phyloP scores from a whole-genome alignment of 306 rosid genomes.

The Trifolium pratense region DNA sequence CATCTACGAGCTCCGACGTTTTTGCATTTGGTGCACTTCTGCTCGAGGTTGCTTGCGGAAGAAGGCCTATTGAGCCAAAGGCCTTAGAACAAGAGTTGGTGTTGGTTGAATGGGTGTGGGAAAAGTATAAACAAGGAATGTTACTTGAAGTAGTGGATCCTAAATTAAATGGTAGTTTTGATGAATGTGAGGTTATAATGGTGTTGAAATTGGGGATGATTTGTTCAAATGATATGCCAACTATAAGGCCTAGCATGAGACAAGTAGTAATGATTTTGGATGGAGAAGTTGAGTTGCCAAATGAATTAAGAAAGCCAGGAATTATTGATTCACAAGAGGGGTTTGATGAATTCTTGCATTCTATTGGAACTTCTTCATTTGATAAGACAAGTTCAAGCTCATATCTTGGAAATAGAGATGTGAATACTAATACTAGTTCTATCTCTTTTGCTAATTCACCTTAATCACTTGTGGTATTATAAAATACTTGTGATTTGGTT shows the following conservation, averaged over 20 bases:
- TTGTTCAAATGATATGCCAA: slow-evolving; percentile 59
- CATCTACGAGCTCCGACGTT: slow-evolving; percentile 71
- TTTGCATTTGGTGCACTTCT: slow-evolving; percentile 65
- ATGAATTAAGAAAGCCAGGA: slow-evolving; percentile 48
- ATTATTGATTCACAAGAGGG: slow-evolving; percentile 24
- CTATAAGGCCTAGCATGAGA: slow-evolving; percentile 52
- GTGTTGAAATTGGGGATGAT: slow-evolving; percentile 71
- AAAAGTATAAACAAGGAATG: not conserved
- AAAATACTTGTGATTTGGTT: not conserved
- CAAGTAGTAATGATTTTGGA: slow-evolving; percentile 53
- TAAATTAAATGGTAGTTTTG: slow-evolving; percentile 50
- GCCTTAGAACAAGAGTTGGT: not conserved
- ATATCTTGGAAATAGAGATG: slow-evolving; percentile 41
- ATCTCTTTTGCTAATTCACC: slow-evolving; percentile 50
- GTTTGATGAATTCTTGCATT: slow-evolving; percentile 49
- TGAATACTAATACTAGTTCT: slow-evolving; percentile 41
- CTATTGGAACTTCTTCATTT: slow-evolving; percentile 63
- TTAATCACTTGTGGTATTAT: slow-evolving; percentile 34
- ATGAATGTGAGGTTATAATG: slow-evolving; percentile 50
- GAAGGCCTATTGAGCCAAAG: slow-evolving; percentile 67
- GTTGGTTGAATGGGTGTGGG: slow-evolving; percentile 1
- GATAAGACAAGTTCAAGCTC: slow-evolving; percentile 54
- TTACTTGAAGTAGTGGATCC: slow-evolving; percentile 26
- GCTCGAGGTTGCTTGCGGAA: slow-evolving; percentile 70
- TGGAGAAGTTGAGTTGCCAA: slow-evolving; percentile 58